Evolutionary conservation across 176 grass and related monocot genomes (phyloP).

Genomic region (Raddia guianensis): DNA sequence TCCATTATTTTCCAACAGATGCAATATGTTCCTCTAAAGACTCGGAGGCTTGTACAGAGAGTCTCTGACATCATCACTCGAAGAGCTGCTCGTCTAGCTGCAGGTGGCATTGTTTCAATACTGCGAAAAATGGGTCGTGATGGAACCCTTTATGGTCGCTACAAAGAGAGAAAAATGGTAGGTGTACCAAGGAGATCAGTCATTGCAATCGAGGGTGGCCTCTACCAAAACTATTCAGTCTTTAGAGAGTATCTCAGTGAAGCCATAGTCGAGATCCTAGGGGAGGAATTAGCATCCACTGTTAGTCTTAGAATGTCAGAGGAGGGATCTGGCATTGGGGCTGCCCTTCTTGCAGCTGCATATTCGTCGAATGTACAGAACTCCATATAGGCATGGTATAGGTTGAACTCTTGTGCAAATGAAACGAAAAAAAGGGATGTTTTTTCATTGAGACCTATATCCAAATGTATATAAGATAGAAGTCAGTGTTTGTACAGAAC

Average conservation of each 20-base stretch:
- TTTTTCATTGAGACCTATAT: constrained; percentile 41
- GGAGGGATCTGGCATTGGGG: constrained; percentile 76
- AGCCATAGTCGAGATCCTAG: constrained; percentile 77
- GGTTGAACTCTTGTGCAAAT: constrained; percentile 48
- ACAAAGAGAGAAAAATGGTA: constrained; percentile 37
- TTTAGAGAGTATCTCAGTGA: constrained; percentile 81
- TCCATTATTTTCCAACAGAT: constrained; percentile 49
- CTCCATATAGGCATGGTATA: constrained; percentile 39
- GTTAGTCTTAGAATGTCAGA: constrained; percentile 58
- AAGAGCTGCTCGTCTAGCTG: constrained; percentile 75
- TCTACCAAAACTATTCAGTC: constrained; percentile 64
- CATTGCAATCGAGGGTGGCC: constrained; percentile 70
- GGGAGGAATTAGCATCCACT: constrained; percentile 64
- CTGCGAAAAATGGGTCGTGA: constrained; percentile 79
- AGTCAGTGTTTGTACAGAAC: constrained; percentile 26
- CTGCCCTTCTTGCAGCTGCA: constrained; percentile 69
- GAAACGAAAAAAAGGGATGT: constrained; percentile 36
- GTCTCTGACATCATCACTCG: constrained; percentile 58
- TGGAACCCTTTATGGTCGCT: constrained; percentile 54
- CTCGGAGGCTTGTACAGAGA: constrained; percentile 63
- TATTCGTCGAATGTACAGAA: constrained; percentile 56
- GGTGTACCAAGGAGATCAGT: constrained; percentile 49
- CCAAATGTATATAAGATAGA: constrained; percentile 38
- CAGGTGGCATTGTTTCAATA: constrained; percentile 70
- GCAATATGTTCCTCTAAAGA: constrained; percentile 57